A percentile compares a stretch with the other conserved stretches of the same genome.
These are phyloP conservation scores for Calonectria leucothoes DNA, from an alignment of 2,329 filamentous ascomycete species.

Conservation along the genomic window DNA sequence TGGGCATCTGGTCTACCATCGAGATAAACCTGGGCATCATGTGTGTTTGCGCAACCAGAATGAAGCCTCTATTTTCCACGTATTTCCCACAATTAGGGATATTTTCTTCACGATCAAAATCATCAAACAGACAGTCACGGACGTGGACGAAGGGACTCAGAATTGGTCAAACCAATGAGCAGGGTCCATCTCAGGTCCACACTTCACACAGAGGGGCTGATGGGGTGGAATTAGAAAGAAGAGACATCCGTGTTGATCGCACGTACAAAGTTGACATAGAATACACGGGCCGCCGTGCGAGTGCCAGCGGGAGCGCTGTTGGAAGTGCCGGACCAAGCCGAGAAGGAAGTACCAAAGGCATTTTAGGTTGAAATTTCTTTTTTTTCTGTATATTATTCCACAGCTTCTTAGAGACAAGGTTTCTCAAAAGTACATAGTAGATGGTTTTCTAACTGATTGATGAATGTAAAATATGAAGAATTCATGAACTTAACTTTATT, in stretches of 20 bases:
- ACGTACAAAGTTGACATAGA: constrained; percentile 2
- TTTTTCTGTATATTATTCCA: background rate
- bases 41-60: constrained; percentile 49
- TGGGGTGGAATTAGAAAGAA: background rate
- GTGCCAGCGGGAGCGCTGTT: background rate
- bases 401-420: background rate
- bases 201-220: background rate
- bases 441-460: background rate
- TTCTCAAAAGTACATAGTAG: no score
- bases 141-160: background rate
- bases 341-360: background rate
- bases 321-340: background rate
- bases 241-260: background rate
- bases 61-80: constrained; percentile 31
- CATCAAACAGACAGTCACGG: background rate
- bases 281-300: background rate
- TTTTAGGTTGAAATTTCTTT: background rate
- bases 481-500: background rate
- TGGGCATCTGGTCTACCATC: constrained; percentile 49
- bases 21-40: constrained; percentile 53
- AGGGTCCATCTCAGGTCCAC: background rate
- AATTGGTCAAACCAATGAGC: background rate
- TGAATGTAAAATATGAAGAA: background rate
- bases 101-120: background rate
- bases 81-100: background rate